Percentiles rank a stretch among this genome's conserved stretches.
Conservation (phyloP, 164 flowering plant species). For the Magnolia sinica region DNA sequence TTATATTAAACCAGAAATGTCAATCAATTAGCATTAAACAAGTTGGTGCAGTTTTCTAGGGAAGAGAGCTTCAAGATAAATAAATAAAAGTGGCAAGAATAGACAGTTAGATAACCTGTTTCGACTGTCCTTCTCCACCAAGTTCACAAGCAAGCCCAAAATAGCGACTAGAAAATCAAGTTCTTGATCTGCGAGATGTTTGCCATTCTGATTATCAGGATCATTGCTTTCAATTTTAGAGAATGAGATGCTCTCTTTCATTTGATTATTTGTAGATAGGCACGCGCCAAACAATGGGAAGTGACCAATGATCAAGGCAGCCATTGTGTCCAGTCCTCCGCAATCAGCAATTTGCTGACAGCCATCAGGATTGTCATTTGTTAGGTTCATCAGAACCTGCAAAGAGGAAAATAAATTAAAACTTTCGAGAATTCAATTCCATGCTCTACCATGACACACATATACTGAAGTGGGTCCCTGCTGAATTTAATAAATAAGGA, state of each 20-base stretch:
- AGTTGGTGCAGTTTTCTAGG: not conserved
- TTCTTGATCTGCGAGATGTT: slow-evolving; percentile 72
- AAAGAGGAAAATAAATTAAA: slow-evolving; percentile 13
- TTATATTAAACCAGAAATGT: not conserved
- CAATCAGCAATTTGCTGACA: slow-evolving; percentile 84
- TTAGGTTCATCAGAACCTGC: slow-evolving; percentile 95
- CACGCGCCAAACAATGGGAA: slow-evolving; percentile 62
- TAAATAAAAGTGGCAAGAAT: not conserved
- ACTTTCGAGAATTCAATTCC: not conserved
- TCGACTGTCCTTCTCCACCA: slow-evolving; percentile 84
- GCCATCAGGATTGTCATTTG: slow-evolving; percentile 89
- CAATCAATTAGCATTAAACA: not conserved
- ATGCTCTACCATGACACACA: slow-evolving; percentile 5
- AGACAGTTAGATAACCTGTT: slow-evolving; percentile 56
- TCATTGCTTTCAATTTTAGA: slow-evolving; percentile 23
- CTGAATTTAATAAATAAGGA: not conserved
- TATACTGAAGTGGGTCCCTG: not conserved
- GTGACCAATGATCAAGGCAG: slow-evolving; percentile 69
- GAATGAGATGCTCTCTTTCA: slow-evolving; percentile 15
- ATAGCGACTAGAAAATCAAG: slow-evolving; percentile 94
- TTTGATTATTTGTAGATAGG: slow-evolving; percentile 22
- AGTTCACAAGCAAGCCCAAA: slow-evolving; percentile 90
- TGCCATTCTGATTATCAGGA: slow-evolving; percentile 29
- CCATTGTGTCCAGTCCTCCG: slow-evolving; percentile 85
- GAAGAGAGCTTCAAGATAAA: not conserved